Evolutionary conservation across 441 rosid genomes (phyloP).

Genomic region (Biscutella auriculata): DNA sequence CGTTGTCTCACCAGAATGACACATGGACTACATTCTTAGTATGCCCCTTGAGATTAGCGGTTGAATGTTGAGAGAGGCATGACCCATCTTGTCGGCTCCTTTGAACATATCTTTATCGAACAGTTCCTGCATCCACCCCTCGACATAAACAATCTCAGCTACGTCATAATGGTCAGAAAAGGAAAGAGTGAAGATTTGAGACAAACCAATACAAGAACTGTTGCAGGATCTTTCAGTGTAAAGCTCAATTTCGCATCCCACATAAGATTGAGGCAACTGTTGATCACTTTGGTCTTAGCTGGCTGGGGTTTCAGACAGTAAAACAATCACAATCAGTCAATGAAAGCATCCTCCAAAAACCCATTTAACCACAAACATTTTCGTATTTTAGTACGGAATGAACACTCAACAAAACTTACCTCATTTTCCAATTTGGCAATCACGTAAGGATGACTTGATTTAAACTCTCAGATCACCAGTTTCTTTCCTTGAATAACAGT

Average conservation of each 20-base stretch:
- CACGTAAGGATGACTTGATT: constrained; percentile 93
- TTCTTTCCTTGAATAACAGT: constrained; percentile 66
- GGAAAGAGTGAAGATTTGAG: neutral
- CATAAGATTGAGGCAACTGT: constrained; percentile 82
- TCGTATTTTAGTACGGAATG: no score
- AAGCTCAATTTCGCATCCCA: constrained; percentile 88
- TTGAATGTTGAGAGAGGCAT: constrained; percentile 75
- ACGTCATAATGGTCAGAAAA: neutral
- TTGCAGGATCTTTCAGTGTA: constrained; percentile 60
- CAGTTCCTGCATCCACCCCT: constrained; percentile 68
- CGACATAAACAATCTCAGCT: neutral
- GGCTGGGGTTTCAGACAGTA: constrained; percentile 33
- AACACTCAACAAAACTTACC: constrained; percentile 29
- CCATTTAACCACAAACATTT: no score
- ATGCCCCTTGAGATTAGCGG: constrained; percentile 73
- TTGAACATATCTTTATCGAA: constrained; percentile 93
- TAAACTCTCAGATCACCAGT: constrained; percentile 82
- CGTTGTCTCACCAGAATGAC: constrained; percentile 59
- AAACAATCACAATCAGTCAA: no score
- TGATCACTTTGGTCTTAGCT: constrained; percentile 87
- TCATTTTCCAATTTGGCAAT: constrained; percentile 72
- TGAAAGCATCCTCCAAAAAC: no score
- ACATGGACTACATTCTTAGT: constrained; percentile 53
- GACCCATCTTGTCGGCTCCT: constrained; percentile 95
- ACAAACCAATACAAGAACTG: constrained; percentile 45